Conservation (phyloP, 176 grass and related monocot species). For the Hordeum marinum region DNA sequence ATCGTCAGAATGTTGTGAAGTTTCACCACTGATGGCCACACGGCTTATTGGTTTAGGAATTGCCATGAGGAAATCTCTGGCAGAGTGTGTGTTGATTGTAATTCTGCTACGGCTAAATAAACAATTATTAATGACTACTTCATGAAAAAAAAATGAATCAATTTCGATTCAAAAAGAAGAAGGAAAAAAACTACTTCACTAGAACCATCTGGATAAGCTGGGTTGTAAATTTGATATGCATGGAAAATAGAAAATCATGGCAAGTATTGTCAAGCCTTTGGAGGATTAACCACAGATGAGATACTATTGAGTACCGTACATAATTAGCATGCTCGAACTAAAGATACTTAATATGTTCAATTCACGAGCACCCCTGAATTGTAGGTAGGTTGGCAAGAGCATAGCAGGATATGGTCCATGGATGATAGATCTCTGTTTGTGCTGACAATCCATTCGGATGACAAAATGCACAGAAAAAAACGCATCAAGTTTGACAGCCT, state of each 20-base stretch:
- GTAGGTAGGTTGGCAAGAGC: not conserved
- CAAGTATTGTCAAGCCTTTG: not conserved
- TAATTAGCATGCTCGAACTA: not conserved
- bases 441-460: not conserved
- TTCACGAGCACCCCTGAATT: not conserved
- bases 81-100: not conserved
- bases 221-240: not conserved
- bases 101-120: not conserved
- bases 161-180: not conserved
- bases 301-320: not conserved
- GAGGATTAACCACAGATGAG: not conserved
- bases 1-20: no score
- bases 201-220: not conserved
- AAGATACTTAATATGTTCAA: not conserved
- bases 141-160: no score
- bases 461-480: not conserved
- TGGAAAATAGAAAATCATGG: not conserved
- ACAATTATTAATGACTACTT: no score
- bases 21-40: not conserved
- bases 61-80: not conserved
- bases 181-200: not conserved
- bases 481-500: not conserved
- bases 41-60: not conserved
- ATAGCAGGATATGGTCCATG: not conserved
- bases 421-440: not conserved